Base-by-base conservation (phyloP, 768 basidiomycete species). In the Tricholoma sp. region DNA sequence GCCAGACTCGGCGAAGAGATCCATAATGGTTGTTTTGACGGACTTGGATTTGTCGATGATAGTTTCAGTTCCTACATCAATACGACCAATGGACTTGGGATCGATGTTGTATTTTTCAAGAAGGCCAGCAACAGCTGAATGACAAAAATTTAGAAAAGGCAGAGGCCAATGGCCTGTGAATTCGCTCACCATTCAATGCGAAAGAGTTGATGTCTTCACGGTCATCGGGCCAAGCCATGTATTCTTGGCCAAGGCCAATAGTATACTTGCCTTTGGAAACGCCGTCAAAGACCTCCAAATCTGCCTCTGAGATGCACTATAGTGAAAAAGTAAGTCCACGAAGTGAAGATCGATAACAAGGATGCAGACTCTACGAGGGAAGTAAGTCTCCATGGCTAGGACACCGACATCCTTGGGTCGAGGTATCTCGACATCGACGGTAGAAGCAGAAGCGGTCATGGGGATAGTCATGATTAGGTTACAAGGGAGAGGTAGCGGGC, bases 11-110 rank as follows among this genome's bases (percentile, higher is more conserved):
- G 89, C 86, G 68, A 99, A 99, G 66, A 98, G 88, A 74, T 98
- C 94, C 97, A 99, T 98, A 58, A 99, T 83, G 56, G 91, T 88
- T 2, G 97, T 98, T 77, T 99, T 99, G 72, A 94, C 93, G 6
- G 96, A 91, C 75, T 99, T 99, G 42, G 94, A 95, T 78, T 98
- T 98, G 84, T 99, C 97, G 65, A 99, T 97, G 74, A 98, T 92
- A 39, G 97, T 98, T 72, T 99, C 97, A 24, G 97, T 99, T 48
- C 97, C 97, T 56, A 98, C 94, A 61, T 99, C 97, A 57, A 99
- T 86, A 61, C 97, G 94, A 56, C 97, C 97, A 70, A 99, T 94
- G 52, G 93, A 93, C 67, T 82, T 88, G 64, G 97, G 94, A 78
- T 98, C 95, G 67, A 99, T 83, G 78, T 93, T 87, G 82, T 86